A percentile compares a stretch with the other conserved stretches of the same genome.
These are phyloP conservation scores for Houttuynia cordata DNA, from an alignment of 164 flowering plant genomes.

Conservation along the genomic window DNA sequence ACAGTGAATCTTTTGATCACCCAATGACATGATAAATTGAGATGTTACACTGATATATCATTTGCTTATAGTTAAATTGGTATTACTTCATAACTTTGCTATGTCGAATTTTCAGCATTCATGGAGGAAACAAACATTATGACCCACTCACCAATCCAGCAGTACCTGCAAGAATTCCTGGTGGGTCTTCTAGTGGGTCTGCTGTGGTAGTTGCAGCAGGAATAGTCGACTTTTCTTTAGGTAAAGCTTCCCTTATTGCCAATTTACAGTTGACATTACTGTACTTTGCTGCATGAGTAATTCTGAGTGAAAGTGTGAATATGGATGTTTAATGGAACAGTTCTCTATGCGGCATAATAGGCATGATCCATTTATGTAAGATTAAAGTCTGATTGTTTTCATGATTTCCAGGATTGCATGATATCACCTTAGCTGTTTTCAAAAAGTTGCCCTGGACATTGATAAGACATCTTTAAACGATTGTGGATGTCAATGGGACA, in stretches of 20 bases:
- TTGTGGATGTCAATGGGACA: too few species aligned
- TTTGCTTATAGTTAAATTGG: too few species aligned
- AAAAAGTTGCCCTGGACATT: too few species aligned
- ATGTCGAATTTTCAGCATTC: slow-evolving; percentile 37
- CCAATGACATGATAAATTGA: too few species aligned
- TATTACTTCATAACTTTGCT: too few species aligned
- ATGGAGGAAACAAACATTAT: slow-evolving; percentile 79
- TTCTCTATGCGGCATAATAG: neutral
- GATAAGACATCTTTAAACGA: too few species aligned
- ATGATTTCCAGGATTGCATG: too few species aligned
- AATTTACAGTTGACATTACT: neutral
- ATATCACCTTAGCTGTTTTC: too few species aligned
- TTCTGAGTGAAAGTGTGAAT: neutral
- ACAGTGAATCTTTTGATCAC: too few species aligned
- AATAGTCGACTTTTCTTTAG: slow-evolving; percentile 78
- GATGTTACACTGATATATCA: too few species aligned
- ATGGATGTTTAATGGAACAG: neutral
- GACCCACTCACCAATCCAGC: slow-evolving; percentile 81
- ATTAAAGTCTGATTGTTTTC: too few species aligned
- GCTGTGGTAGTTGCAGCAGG: slow-evolving; percentile 86
- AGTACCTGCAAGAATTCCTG: slow-evolving; percentile 49
- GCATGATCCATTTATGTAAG: too few species aligned
- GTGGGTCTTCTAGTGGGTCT: slow-evolving; percentile 92
- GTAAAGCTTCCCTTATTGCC: slow-evolving; percentile 25
- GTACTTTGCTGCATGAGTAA: neutral